Evolutionary conservation across 768 basidiomycete species (phyloP).

Genomic region (Russula sp.): DNA sequence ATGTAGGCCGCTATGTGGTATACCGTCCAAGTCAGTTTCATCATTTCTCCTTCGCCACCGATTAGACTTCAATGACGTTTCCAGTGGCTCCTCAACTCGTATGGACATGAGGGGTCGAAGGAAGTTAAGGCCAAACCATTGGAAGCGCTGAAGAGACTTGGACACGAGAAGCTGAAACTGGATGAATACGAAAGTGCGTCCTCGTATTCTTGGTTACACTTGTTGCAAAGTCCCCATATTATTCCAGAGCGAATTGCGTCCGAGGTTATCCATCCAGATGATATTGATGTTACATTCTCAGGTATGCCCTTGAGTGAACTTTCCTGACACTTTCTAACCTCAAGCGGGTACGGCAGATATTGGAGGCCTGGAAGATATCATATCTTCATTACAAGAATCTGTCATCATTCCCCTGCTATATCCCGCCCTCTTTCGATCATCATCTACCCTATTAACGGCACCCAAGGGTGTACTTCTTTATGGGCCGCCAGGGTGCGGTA

Average conservation of each 20-base stretch:
- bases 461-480: constrained; percentile 96
- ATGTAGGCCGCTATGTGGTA: constrained; percentile 73
- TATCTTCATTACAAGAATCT: constrained; percentile 86
- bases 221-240: constrained; percentile 5
- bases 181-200: constrained; percentile 86
- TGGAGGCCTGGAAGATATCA: constrained; percentile 88
- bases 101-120: constrained; percentile 44
- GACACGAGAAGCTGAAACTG: constrained; percentile 67
- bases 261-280: constrained; percentile 89
- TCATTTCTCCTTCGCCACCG: neutral
- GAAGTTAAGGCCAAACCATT: constrained; percentile 63
- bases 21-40: constrained; percentile 55
- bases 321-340: neutral
- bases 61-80: constrained; percentile 3
- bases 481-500: constrained; percentile 97
- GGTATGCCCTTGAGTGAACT: constrained; percentile 40
- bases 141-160: constrained; percentile 63
- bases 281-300: constrained; percentile 68
- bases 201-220: neutral
- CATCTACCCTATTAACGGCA: constrained; percentile 77
- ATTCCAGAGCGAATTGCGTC: constrained; percentile 75
- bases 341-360: constrained; percentile 49
- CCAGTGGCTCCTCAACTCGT: constrained; percentile 63
- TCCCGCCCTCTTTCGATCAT: constrained; percentile 78
- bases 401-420: constrained; percentile 93